These are phyloP conservation scores for Schrenkiella parvula DNA, from an alignment of 345 rosid species.

Conservation along the genomic window DNA sequence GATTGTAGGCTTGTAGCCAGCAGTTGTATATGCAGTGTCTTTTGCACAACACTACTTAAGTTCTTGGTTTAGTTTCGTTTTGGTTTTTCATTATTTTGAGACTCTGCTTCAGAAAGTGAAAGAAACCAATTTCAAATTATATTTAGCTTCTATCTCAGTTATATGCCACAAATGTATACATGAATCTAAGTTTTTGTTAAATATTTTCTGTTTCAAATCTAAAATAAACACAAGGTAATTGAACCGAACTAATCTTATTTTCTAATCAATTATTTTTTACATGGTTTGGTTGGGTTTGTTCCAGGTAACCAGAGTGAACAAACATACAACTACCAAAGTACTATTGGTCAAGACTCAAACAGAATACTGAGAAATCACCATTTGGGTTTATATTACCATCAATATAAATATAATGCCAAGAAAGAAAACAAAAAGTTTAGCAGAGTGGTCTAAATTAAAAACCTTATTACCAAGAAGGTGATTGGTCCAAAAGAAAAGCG, in stretches of 20 bases:
- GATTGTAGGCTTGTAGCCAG: not conserved
- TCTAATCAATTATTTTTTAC: not conserved
- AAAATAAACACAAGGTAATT: not conserved
- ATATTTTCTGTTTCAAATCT: not conserved
- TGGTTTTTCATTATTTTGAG: not conserved
- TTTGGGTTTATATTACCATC: not conserved
- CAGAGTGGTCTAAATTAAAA: not conserved
- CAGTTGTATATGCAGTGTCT: not conserved
- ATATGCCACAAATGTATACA: not conserved
- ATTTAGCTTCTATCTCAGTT: not conserved
- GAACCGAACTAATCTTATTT: not conserved
- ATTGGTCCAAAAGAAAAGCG: not conserved
- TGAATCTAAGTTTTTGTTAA: not conserved
- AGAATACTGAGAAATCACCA: not conserved
- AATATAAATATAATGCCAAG: not conserved
- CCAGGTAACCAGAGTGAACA: not conserved
- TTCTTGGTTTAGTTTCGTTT: not conserved
- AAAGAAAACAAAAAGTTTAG: not conserved
- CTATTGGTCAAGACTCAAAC: not conserved
- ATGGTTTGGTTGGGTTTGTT: not conserved
- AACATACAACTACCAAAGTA: not conserved
- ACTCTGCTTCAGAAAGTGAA: not conserved
- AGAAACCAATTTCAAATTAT: not conserved
- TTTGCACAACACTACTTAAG: not conserved
- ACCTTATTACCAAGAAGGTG: conserved; percentile 14